Evolutionary conservation across 2,329 filamentous ascomycete genomes (phyloP), one percentile per base, ranked within the genome.

Genomic region (Daldinia sp.): DNA sequence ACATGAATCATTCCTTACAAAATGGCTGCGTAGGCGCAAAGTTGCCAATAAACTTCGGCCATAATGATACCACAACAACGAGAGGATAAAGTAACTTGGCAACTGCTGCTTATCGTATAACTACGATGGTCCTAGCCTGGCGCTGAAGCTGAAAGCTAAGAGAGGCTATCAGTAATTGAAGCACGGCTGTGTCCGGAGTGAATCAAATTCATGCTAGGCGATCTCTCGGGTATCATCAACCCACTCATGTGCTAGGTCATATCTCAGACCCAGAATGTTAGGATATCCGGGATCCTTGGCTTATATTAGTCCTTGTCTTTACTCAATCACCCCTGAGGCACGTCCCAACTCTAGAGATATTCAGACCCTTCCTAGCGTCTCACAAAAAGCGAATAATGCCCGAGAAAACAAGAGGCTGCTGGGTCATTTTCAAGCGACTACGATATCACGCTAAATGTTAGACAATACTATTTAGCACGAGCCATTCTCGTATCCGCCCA

Each of bases 51-150:
- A 35, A 6, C 9, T 41, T 41, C 20, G 4, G 51, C 41, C 48
- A 62, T 54, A 26, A 65, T 68, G 18, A 68, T 65, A 41, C 30
- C 7, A 35, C 26, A 35, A 37, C 46, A 9, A 46, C 53, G 48
- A 58, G 23, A 35, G 23, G 50, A 39, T 12, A 65, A 54, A 28
- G 41, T 20, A 42, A 61, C 26, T 61, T 46, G 37, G 30, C 33
- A 54, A 61, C 51, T n/a, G 6, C 30, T 41, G 39, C 12, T 44
- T 55, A 41, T 9, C 13, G 48, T 42, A 59, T 39, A 39, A n/a
- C 30, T 35, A 48, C 18, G 54, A 39, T 50, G 15, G 20, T 51
- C 7, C 35, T 37, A 42, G 39, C 18, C 9, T 50, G 42, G 44
- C 15, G 46, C 55, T 54, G 46, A 53, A 46, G 20, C 23, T 44